Evolutionary conservation across 75 land plant species (phyloP).

Genomic region (Sequoiadendron giganteum): DNA sequence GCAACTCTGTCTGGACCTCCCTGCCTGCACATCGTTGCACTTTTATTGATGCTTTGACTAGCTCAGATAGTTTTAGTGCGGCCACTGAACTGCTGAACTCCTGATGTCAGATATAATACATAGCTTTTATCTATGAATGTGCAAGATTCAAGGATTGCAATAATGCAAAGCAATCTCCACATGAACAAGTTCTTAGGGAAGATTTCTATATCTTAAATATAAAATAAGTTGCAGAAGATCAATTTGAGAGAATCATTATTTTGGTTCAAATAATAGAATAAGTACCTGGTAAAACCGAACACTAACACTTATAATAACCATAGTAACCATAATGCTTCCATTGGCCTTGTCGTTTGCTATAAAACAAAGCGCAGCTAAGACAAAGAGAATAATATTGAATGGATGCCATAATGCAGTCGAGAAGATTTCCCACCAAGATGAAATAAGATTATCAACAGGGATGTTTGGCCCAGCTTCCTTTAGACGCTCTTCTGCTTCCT

Average conservation of each 20-base stretch:
- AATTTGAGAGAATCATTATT: not conserved
- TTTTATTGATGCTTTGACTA: slow-evolving; percentile 39
- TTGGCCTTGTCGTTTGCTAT: slow-evolving; percentile 34
- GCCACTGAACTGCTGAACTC: slow-evolving; percentile 58
- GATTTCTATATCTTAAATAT: not conserved
- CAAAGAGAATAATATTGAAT: slow-evolving; percentile 52
- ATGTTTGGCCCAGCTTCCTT: slow-evolving; percentile 47
- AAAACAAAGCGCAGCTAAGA: slow-evolving; percentile 46
- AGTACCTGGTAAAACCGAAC: slow-evolving; percentile 55
- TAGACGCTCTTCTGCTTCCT: slow-evolving; percentile 49
- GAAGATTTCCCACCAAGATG: slow-evolving; percentile 51
- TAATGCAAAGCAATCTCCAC: not conserved
- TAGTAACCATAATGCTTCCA: slow-evolving; percentile 48
- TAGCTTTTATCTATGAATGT: not conserved
- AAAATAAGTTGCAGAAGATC: not conserved
- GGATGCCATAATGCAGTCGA: slow-evolving; percentile 56
- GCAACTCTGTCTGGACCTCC: slow-evolving; percentile 40
- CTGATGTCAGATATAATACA: slow-evolving; percentile 17
- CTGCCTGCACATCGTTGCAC: slow-evolving; percentile 55
- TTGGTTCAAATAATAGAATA: not conserved
- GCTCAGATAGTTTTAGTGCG: slow-evolving; percentile 53
- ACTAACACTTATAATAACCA: slow-evolving; percentile 51
- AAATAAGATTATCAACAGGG: slow-evolving; percentile 27
- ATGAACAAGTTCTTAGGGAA: not conserved
- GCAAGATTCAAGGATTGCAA: not conserved